Evolutionary conservation across 805 yeast genomes (phyloP).

Genomic region (Kodamaea jinghongensis): DNA sequence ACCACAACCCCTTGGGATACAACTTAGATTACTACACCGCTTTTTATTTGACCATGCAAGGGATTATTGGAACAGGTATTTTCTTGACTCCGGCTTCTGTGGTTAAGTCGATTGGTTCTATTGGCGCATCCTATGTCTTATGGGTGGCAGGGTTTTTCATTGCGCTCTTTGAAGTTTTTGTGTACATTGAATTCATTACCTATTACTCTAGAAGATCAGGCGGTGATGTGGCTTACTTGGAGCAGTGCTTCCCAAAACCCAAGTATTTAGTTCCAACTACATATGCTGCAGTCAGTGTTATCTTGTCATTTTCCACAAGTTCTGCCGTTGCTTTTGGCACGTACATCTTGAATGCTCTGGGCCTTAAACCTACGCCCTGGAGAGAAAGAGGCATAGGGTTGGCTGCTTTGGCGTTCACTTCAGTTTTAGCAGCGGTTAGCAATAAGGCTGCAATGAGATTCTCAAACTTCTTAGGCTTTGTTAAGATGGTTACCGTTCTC

Average conservation of each 20-base stretch:
- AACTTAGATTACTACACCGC: conserved; percentile 43
- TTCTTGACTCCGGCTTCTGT: conserved; percentile 68
- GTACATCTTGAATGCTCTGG: conserved; percentile 33
- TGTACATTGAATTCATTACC: conserved; percentile 42
- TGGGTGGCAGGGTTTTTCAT: conserved; percentile 43
- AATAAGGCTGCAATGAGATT: conserved; percentile 29
- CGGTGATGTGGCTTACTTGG: conserved; percentile 39
- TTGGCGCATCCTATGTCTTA: conserved; percentile 43
- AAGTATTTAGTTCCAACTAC: conserved; percentile 33
- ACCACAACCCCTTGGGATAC: conserved; percentile 36
- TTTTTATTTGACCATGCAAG: conserved; percentile 61
- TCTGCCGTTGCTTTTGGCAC: conserved; percentile 39
- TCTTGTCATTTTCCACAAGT: conserved; percentile 33
- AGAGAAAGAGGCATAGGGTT: conserved; percentile 35
- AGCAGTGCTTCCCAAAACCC: conserved; percentile 37
- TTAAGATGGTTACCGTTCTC: conserved; percentile 31
- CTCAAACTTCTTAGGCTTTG: conserved; percentile 33
- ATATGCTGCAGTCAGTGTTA: conserved; percentile 37
- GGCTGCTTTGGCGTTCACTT: conserved; percentile 25
- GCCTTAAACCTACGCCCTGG: conserved; percentile 28
- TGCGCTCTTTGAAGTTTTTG: conserved; percentile 33
- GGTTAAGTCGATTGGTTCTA: conserved; percentile 42
- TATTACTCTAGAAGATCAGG: conserved; percentile 37
- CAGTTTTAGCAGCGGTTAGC: conserved; percentile 21
- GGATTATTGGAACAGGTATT: conserved; percentile 76